phyloP scores from a whole-genome alignment of 768 basidiomycete genomes.

The Flagelloscypha sp. region DNA sequence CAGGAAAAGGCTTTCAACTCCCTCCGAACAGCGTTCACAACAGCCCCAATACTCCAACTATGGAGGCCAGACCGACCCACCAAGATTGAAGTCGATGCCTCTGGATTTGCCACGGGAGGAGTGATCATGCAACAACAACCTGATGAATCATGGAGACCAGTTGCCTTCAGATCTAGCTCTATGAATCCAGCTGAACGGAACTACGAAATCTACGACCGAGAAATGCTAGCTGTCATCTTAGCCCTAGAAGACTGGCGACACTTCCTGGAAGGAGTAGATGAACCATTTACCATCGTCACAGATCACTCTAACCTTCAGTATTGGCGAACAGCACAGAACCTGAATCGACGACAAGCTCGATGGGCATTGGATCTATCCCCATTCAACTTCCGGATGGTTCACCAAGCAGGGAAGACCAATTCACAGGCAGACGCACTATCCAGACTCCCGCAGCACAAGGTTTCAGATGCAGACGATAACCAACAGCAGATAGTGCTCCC shows the following conservation, averaged over 20 bases:
- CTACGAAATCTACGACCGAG: constrained; percentile 28
- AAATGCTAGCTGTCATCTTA: constrained; percentile 28
- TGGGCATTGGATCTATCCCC: constrained; percentile 21
- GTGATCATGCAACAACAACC: constrained; percentile 3
- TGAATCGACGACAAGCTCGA: constrained; percentile 23
- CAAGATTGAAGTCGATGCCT: constrained; percentile 10
- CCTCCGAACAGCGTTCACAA: constrained; percentile 10
- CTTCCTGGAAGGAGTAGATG: neutral
- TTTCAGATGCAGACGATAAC: no score
- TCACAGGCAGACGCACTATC: constrained; percentile 12
- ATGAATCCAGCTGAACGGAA: constrained; percentile 22
- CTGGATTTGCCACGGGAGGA: constrained; percentile 8
- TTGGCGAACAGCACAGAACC: constrained; percentile 17
- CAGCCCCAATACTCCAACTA: constrained; percentile 8
- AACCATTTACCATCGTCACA: neutral
- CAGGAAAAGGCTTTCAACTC: constrained; percentile 1
- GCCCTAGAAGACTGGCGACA: constrained; percentile 11
- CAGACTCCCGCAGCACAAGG: constrained; percentile 8
- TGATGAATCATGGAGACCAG: constrained; percentile 14
- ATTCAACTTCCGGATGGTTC: constrained; percentile 10
- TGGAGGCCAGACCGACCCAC: neutral
- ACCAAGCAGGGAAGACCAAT: constrained; percentile 12
- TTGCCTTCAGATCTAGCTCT: constrained; percentile 19
- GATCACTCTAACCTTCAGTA: constrained; percentile 19
- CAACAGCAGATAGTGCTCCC: no score